A percentile compares a stretch with the other conserved stretches of the same genome.
Conservation (phyloP, 257 asterid species). For the Ilex asprella region DNA sequence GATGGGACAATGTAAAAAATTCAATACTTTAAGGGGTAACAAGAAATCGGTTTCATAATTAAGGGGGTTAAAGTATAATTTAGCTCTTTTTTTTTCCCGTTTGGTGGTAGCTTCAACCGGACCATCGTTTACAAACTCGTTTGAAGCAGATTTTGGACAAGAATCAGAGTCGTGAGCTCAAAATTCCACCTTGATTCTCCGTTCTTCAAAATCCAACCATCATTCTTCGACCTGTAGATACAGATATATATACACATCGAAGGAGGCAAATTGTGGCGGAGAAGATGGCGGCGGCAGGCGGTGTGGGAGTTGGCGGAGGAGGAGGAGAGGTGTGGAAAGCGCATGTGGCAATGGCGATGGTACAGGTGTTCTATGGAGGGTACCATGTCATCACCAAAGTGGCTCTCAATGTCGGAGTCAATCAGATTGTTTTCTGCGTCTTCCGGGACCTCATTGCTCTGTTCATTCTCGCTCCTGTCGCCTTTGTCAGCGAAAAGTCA, state of each 20-base stretch:
- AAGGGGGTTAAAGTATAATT: too few relatives aligned
- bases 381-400: slow-evolving; percentile 88
- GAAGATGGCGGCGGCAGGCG: slow-evolving; percentile 32
- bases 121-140: too few relatives aligned
- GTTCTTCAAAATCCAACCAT: background rate
- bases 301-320: slow-evolving; percentile 6
- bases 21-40: too few relatives aligned
- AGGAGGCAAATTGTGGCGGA: slow-evolving; percentile 12
- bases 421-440: slow-evolving; percentile 86
- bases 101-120: too few relatives aligned
- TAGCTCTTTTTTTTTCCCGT: too few relatives aligned
- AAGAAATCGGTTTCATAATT: too few relatives aligned
- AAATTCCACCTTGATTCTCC: too few relatives aligned
- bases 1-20: too few relatives aligned
- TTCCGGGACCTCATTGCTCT: slow-evolving; percentile 76
- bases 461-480: slow-evolving; percentile 78
- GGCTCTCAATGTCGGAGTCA: slow-evolving; percentile 89
- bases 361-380: slow-evolving; percentile 73
- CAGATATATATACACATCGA: background rate
- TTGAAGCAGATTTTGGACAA: too few relatives aligned
- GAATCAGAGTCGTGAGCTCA: too few relatives aligned
- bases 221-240: background rate
- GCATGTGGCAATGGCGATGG: slow-evolving; percentile 75
- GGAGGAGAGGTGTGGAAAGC: slow-evolving; percentile 37
- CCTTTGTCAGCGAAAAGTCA: slow-evolving; percentile 83